Percentiles rank a stretch among this genome's conserved stretches.
These are phyloP conservation scores for Salinomyces thailandicus DNA, from an alignment of 2,329 filamentous ascomycete genomes.

Conservation along the genomic window DNA sequence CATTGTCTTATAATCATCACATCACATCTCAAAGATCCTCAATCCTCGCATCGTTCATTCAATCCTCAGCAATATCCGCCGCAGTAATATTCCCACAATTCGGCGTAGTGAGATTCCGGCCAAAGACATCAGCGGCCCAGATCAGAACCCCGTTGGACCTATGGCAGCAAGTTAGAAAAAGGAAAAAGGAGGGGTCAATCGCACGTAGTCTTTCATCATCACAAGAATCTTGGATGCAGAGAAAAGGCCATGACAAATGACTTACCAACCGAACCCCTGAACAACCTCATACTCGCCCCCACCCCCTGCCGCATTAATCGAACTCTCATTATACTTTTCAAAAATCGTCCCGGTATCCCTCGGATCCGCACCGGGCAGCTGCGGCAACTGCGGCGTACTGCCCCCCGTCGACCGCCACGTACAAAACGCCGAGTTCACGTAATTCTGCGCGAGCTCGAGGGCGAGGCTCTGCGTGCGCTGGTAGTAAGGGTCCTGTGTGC, in stretches of 20 bases:
- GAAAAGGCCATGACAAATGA: too few species aligned
- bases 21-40: too few species aligned
- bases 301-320: slow-evolving; percentile 50
- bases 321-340: slow-evolving; percentile 56
- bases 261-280: slow-evolving; percentile 62
- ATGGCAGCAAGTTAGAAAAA: too few species aligned
- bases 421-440: slow-evolving; percentile 58
- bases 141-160: slow-evolving; percentile 55
- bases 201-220: too few species aligned
- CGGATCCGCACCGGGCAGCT: slow-evolving; percentile 38
- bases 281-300: slow-evolving; percentile 61
- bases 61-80: background rate
- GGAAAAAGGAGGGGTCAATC: too few species aligned
- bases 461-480: slow-evolving; percentile 46
- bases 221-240: too few species aligned
- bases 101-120: slow-evolving; percentile 43
- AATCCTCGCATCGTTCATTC: too few species aligned
- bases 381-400: slow-evolving; percentile 43
- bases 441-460: slow-evolving; percentile 51
- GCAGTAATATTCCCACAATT: slow-evolving; percentile 24
- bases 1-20: too few species aligned
- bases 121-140: slow-evolving; percentile 55
- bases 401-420: slow-evolving; percentile 60
- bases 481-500: slow-evolving; percentile 42
- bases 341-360: slow-evolving; percentile 50